Base-by-base conservation (phyloP, 768 basidiomycete species). In the Leucocoprinus sp. region DNA sequence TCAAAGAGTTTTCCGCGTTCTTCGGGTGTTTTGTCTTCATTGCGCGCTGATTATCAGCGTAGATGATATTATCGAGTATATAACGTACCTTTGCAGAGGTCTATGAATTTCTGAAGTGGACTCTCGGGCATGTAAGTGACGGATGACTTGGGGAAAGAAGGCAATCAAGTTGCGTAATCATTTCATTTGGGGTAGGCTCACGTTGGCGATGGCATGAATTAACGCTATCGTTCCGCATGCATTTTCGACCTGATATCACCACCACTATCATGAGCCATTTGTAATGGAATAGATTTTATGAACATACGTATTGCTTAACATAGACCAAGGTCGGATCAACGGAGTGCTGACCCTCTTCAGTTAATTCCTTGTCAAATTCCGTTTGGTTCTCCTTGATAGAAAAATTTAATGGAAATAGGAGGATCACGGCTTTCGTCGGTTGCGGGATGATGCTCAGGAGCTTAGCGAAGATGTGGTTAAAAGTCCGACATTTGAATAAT, bases 151-250 rank as follows among this genome's bases (percentile, higher is more conserved):
- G 31, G 8, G 3, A 2, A 15, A 12, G 4, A 11, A 4, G 19
- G 24, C 23, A 7, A 18, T 41, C 26, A 17, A 21, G 19, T 27
- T 45, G 15, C 5, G 11, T 27, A 17, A 8, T 9, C 6, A 12
- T 15, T n/a, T 27, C 9, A 37, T 50, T 19, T n/a, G 38, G 22
- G 7, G 9, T 29, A 6, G 2, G 59, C 76, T 51, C 49, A 91
- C 84, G 58, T 97, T 96, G 17, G 79, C 76, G 35, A 96, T 64
- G 8, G 88, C 78, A 54, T 93, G 91, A 5, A 93, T 70, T 14
- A 93, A 69, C 0, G 82, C 90, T 59, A 93, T 92, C 0, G 90
- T 91, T 3, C 91, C 91, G 56, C 90, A 92, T 0, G 90, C 89
- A 54, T 92, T 92, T 3, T 69, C 60, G 46, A 90, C 90, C 85